phyloP scores from a whole-genome alignment of 208 protist genomes.

The Trypanosoma melophagium region DNA sequence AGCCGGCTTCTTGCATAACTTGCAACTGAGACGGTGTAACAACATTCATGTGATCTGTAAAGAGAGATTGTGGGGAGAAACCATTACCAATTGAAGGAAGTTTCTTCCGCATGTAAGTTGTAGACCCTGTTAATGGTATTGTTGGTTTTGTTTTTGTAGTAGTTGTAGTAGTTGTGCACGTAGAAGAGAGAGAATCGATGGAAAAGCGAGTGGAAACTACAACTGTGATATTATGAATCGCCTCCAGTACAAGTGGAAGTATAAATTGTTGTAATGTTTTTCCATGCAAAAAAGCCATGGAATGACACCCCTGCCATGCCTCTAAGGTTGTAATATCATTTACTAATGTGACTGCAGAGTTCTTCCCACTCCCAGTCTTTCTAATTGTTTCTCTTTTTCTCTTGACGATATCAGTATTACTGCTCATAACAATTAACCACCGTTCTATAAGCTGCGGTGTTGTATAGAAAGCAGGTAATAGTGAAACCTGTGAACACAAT shows the following conservation, averaged over 20 bases:
- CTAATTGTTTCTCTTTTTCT: background rate
- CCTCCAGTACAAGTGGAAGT: conserved; percentile 19
- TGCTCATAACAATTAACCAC: conserved; percentile 31
- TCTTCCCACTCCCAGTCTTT: background rate
- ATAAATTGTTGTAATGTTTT: background rate
- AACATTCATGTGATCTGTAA: conserved; percentile 35
- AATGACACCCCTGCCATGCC: conserved; percentile 21
- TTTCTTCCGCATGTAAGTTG: background rate
- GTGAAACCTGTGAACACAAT: conserved; percentile 12
- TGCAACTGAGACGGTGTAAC: conserved; percentile 21
- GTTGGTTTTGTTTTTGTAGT: too few relatives aligned
- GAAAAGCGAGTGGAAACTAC: background rate
- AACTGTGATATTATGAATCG: conserved; percentile 35
- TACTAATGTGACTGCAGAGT: conserved; percentile 25
- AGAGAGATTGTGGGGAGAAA: conserved; percentile 25
- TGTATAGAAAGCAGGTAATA: conserved; percentile 13
- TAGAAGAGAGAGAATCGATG: background rate
- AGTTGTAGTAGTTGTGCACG: background rate
- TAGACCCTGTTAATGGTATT: too few relatives aligned
- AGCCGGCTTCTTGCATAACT: conserved; percentile 45
- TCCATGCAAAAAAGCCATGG: background rate
- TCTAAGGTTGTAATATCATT: conserved; percentile 53
- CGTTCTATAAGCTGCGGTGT: conserved; percentile 11
- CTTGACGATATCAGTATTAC: background rate
- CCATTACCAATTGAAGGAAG: conserved; percentile 32